Evolutionary conservation across 257 asterid species (phyloP).

Genomic region (Lantana camara): DNA sequence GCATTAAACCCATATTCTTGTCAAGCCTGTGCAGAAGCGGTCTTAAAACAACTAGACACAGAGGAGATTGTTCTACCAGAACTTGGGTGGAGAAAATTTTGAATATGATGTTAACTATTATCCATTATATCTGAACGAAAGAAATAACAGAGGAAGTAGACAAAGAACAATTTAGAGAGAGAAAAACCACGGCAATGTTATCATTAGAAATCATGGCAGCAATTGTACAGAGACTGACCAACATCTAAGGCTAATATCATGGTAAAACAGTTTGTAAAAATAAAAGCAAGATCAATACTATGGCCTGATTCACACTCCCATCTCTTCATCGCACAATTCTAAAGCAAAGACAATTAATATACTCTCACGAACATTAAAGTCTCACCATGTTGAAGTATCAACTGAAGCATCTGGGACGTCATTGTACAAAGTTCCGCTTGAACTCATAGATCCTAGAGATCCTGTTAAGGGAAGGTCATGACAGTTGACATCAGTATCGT

Average conservation of each 20-base stretch:
- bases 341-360: conserved; percentile 16
- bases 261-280: neutral
- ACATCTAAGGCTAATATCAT: neutral
- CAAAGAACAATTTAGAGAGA: neutral
- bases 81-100: neutral
- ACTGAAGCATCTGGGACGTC: conserved; percentile 39
- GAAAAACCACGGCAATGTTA: conserved; percentile 6
- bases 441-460: conserved; percentile 79
- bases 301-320: conserved; percentile 13
- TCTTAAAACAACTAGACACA: neutral
- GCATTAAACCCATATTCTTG: neutral
- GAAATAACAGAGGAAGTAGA: conserved; percentile 1
- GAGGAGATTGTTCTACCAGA: neutral
- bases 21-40: neutral
- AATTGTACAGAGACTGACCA: conserved; percentile 6
- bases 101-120: conserved; percentile 1
- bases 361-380: conserved; percentile 16
- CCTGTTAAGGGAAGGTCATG: conserved; percentile 53
- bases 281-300: neutral
- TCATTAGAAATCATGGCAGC: conserved; percentile 11
- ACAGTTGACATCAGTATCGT: conserved; percentile 20
- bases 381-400: conserved; percentile 76
- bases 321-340: conserved; percentile 14
- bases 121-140: too few species aligned
- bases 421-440: conserved; percentile 74